These are phyloP conservation scores for Diddensiella transvaalensis DNA, from an alignment of 805 yeast genomes.

Conservation along the genomic window DNA sequence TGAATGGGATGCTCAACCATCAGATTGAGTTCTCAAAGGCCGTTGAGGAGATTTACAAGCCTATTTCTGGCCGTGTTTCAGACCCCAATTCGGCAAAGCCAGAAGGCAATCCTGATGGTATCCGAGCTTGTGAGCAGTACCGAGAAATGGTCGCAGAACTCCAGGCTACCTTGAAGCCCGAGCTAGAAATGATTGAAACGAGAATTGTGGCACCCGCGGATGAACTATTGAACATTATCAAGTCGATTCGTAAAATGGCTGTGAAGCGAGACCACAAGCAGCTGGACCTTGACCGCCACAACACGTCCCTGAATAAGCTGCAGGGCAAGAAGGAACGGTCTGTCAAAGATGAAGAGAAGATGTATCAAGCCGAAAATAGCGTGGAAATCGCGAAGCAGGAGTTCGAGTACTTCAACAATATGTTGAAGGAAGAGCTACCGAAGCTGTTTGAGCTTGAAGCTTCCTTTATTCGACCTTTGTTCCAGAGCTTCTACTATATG, in stretches of 20 bases:
- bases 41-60: slow-evolving; percentile 93
- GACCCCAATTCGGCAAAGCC: slow-evolving; percentile 84
- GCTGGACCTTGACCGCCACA: slow-evolving; percentile 85
- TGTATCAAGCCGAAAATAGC: slow-evolving; percentile 86
- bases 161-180: slow-evolving; percentile 84
- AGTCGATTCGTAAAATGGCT: slow-evolving; percentile 86
- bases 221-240: slow-evolving; percentile 78
- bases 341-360: slow-evolving; percentile 84
- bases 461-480: slow-evolving; percentile 88
- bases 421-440: slow-evolving; percentile 89
- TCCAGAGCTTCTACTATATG: slow-evolving; percentile 94
- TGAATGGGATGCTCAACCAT: slow-evolving; percentile 87
- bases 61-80: slow-evolving; percentile 86
- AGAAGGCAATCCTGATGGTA: slow-evolving; percentile 96
- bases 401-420: slow-evolving; percentile 90
- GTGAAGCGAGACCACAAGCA: slow-evolving; percentile 94
- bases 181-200: slow-evolving; percentile 84
- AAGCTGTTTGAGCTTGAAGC: slow-evolving; percentile 82
- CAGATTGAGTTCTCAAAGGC: slow-evolving; percentile 95
- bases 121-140: slow-evolving; percentile 89
- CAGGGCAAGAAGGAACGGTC: slow-evolving; percentile 81
- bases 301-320: slow-evolving; percentile 61
- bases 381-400: slow-evolving; percentile 91
- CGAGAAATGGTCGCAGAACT: slow-evolving; percentile 82
- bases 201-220: slow-evolving; percentile 90